Evolutionary conservation across 208 protist species (phyloP).

Genomic region (Leishmania tarentolae): DNA sequence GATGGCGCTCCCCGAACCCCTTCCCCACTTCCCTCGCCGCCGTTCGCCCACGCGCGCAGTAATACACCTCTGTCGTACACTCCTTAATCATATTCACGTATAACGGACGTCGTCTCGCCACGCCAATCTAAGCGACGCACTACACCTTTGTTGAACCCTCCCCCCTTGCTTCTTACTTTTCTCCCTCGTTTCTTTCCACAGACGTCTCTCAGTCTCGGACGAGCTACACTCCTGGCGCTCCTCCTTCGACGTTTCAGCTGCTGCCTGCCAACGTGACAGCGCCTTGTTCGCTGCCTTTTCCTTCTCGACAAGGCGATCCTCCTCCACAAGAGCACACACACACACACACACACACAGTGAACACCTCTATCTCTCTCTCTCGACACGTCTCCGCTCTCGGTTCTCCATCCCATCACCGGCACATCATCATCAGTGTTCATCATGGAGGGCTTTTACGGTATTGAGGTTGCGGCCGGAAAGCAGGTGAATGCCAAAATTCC

Average conservation of each 20-base stretch:
- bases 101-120: background rate
- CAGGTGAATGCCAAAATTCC: conserved; percentile 88
- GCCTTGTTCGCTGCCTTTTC: background rate
- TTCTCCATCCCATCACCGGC: background rate
- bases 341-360: background rate
- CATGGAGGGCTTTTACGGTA: conserved; percentile 91
- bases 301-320: background rate
- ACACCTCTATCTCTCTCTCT: background rate
- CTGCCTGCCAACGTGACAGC: background rate
- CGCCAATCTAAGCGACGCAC: background rate
- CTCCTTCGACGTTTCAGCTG: background rate
- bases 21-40: background rate
- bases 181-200: background rate
- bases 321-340: background rate
- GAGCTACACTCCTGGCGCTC: background rate
- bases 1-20: too few relatives aligned
- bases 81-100: background rate
- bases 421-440: conserved; percentile 1
- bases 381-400: background rate
- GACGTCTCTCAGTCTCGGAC: background rate
- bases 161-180: background rate
- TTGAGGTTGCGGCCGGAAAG: conserved; percentile 70
- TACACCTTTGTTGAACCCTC: background rate
- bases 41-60: background rate
- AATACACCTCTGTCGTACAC: background rate